Base-by-base conservation (phyloP, 306 rosid species). In the Prunus mongolica region DNA sequence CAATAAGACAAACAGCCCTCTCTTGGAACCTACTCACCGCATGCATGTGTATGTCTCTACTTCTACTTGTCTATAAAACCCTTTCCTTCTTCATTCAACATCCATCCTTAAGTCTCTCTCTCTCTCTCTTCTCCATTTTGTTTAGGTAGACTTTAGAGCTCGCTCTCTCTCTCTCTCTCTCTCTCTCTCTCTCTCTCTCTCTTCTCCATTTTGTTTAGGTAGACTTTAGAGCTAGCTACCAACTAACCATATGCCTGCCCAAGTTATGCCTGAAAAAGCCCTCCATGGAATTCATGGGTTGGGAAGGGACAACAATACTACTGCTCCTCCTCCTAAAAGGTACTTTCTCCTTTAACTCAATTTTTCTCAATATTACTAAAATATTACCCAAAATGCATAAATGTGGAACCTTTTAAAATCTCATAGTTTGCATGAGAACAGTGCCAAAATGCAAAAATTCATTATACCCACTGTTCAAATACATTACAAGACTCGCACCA, bases 171-270 rank as follows among this genome's bases (percentile, higher is more conserved):
- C 57, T 56, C 68, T 74, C 51, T 71, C 22, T 64, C 62, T 20
- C 78, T 16, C 80, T 70, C 79, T 70, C 79, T 24, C 69, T 28
- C 68, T 74, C 80, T 49, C 83, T 67, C 73, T 34, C 55, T 74
- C 80, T 66, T 72, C 15, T 10, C 34, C 46, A 74, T 6, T 65
- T 34, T 79, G 66, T 34, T 65, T 22, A 46, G 61, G 32, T 45
- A 38, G 15, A 73, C 45, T 16, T 25, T 11, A 28, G 16, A 41
- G 64, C 16, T 27, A 18, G 52, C 16, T 16, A 55, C 41, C 56
- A 34, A 82, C 56, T 83, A 88, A 83, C 38, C 84, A 89, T 93
- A 89, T 93, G 97, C 71, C 86, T 80, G 86, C 93, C 75, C 86
- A 91, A 81, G 89, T 85, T 12, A 79, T 91, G 78, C 68, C 91